Base-by-base conservation (phyloP, 2,329 filamentous ascomycete species). In the Simplicillium aogashimaense region DNA sequence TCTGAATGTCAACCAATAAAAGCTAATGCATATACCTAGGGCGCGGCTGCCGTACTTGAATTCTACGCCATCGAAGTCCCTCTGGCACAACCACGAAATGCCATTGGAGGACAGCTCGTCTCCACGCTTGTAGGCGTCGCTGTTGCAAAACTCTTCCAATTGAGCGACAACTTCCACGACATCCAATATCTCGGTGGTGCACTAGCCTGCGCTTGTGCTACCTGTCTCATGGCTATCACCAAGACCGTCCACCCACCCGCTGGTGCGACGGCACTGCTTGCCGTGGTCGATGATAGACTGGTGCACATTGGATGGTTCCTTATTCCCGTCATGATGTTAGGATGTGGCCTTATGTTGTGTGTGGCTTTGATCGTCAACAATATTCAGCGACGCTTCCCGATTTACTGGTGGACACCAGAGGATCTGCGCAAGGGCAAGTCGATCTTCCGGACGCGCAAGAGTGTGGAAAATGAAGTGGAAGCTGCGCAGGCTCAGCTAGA, bases 181-280 rank as follows among this genome's bases (percentile, higher is more conserved):
- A 60, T 83, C 25, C 72, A 72, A 25, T 84, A 78, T 71, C 52
- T 86, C 0, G 81, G 70, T 2, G 82, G 77, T 10, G 74, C 81
- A 10, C 58, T 87, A 1, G 66, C 79, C 2, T 85, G 81, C 47
- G 81, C 77, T 0, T 55, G 70, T 3, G 71, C 82, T 0, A 83
- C 76, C 1, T 64, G 71, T 1, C 43, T 76, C 41, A 88, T 87
- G 83, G 70, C 69, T 1, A 50, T 86, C 16, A 87, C 82, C 2
- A 81, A 80, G 39, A 86, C 82, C 0, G 69, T 84, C 0, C 81
- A 88, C 48, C 83, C 83, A 0, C 84, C 83, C 0, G 83, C 81
- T 0, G 83, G 84, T 4, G 83, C 83, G 8, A 88, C 83, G 1
- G 83, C 81, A 0, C 60, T 89, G 2, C 61, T 88, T 18, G 81